Evolutionary conservation across 2,329 filamentous ascomycete genomes (phyloP).

Genomic region (Colletotrichum sp.): DNA sequence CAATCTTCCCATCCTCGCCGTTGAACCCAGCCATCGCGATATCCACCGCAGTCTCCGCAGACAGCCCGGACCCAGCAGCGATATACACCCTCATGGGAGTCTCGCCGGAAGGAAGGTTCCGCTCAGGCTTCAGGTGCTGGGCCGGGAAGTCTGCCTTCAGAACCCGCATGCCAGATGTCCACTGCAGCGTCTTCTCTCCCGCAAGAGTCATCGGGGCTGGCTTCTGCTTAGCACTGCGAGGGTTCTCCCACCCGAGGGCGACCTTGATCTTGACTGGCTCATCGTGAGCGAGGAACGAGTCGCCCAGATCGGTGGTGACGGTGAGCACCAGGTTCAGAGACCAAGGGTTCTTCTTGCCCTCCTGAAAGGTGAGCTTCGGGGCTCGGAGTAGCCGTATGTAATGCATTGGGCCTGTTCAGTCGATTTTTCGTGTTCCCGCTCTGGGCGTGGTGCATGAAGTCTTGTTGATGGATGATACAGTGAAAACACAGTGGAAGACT

Average conservation of each 20-base stretch:
- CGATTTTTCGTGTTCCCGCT: not conserved
- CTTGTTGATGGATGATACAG: not conserved
- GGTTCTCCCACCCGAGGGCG: conserved; percentile 29
- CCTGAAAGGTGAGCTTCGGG: conserved; percentile 38
- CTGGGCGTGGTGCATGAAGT: not conserved
- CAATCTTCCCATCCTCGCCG: conserved; percentile 40
- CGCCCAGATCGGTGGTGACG: conserved; percentile 63
- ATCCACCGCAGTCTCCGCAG: not conserved
- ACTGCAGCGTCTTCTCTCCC: conserved; percentile 25
- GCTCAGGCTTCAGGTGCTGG: not conserved
- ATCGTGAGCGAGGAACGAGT: conserved; percentile 55
- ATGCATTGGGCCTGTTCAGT: conserved; percentile 48
- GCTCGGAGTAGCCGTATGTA: conserved; percentile 61
- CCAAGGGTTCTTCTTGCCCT: conserved; percentile 22
- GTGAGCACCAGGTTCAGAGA: conserved; percentile 53
- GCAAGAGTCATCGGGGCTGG: conserved; percentile 22
- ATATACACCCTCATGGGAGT: not conserved
- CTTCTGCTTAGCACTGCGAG: conserved; percentile 24
- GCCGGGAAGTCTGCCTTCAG: conserved; percentile 36
- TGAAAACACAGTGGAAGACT: not conserved
- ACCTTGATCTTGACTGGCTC: conserved; percentile 48
- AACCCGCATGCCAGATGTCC: conserved; percentile 37
- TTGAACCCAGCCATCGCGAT: not conserved
- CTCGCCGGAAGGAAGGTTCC: not conserved
- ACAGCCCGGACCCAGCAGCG: not conserved